Evolutionary conservation across 805 yeast genomes (phyloP).

Genomic region (Saturnispora diversa): DNA sequence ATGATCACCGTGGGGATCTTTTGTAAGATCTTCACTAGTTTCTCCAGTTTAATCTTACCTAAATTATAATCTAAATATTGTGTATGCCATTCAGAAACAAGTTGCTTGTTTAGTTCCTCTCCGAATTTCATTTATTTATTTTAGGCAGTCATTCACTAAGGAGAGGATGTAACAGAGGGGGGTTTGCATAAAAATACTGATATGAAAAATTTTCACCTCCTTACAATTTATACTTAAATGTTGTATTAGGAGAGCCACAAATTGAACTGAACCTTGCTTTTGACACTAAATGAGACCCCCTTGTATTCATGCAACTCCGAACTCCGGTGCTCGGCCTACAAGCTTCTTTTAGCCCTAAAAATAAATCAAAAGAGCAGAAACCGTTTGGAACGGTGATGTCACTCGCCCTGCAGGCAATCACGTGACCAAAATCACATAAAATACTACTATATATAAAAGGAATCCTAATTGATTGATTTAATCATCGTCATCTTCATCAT

Average conservation of each 20-base stretch:
- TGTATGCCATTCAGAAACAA: slow-evolving; percentile 85
- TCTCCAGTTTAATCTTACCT: slow-evolving; percentile 34
- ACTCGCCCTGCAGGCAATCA: background rate
- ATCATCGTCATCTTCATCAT: slow-evolving; percentile 3
- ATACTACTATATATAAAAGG: too few species aligned
- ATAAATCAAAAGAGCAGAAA: background rate
- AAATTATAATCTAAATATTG: slow-evolving; percentile 66
- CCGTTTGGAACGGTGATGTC: slow-evolving; percentile 5
- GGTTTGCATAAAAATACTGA: background rate
- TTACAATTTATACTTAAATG: too few species aligned
- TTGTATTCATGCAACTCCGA: background rate
- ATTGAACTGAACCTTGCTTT: too few species aligned
- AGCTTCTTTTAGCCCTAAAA: background rate
- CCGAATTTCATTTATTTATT: slow-evolving; percentile 56
- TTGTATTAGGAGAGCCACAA: too few species aligned
- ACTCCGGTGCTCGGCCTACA: background rate
- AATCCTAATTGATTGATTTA: too few species aligned
- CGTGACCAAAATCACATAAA: background rate
- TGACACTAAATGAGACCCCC: too few species aligned
- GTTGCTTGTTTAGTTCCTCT: slow-evolving; percentile 53
- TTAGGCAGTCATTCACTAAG: too few species aligned
- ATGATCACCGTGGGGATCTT: background rate
- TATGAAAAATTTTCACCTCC: background rate
- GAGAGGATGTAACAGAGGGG: background rate
- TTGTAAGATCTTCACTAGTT: slow-evolving; percentile 12